Evolutionary conservation across 2,329 filamentous ascomycete genomes (phyloP), one percentile per base, ranked within the genome.

Genomic region (Dothidotthia symphoricarpi): DNA sequence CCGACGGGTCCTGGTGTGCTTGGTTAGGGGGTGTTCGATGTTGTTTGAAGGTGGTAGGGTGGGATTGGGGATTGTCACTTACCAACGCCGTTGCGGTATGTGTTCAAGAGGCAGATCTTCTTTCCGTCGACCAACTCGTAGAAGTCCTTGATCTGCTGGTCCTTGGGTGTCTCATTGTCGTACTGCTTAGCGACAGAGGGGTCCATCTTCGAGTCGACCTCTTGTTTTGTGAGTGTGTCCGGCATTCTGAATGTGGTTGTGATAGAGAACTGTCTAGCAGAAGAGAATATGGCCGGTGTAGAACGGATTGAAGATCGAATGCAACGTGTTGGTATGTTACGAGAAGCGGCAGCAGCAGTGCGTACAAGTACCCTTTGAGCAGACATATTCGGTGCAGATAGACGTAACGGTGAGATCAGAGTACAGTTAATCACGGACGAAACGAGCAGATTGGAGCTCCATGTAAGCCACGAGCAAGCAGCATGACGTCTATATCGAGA

Each of bases 111-210:
- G 41, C 68, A 59, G 40, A 73, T 67, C 49, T 74, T 73, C 38
- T 70, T 62, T 25, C 59, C 55, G 45, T 76, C 73, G 29, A 67
- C 66, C n/a, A 72, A 58, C 26, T 64, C 55, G 60, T 71, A 75
- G 33, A 75, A 67, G 33, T 75, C 70, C 35, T 71, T 59, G 52
- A 73, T 69, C 44, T 75, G 72, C 46, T 70, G 52, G n/a, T 66
- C 63, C 22, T 64, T 64, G 16, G 71, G 64, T 4, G 70, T 67
- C 22, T 69, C 49, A 34, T 53, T 61, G 53, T 76, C 73, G 36
- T 66, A 74, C 54, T 76, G 73, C 53, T 74, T 75, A n/a, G 67
- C 47, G 39, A 75, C 69, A 2, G 69, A 69, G 16, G 73, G 72
- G 49, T 76, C 73, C 30, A 57, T 69, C 42, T 69, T 48, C 28